phyloP scores from a whole-genome alignment of 176 grass and related monocot genomes.

The Bothriochloa decipiens region DNA sequence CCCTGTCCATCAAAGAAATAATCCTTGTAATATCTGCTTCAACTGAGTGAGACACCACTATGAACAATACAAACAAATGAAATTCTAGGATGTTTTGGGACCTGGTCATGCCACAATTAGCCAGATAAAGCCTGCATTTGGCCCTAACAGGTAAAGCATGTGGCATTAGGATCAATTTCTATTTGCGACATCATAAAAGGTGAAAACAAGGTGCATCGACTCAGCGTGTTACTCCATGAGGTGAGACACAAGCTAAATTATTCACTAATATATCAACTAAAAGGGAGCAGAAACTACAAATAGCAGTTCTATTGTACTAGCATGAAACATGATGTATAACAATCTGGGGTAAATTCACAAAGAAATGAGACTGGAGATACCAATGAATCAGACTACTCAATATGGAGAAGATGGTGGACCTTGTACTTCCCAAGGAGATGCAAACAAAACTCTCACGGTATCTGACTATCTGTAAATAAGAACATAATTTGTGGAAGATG shows the following conservation, averaged over 20 bases:
- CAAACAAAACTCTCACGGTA: background rate
- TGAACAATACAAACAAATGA: background rate
- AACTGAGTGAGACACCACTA: background rate
- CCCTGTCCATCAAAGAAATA: background rate
- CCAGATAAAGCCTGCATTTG: background rate
- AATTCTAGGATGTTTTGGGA: background rate
- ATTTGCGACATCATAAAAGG: background rate
- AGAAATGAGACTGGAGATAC: conserved; percentile 4
- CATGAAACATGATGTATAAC: too few relatives aligned
- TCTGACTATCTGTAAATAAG: background rate
- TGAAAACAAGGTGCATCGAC: background rate
- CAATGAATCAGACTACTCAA: conserved; percentile 16
- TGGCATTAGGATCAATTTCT: background rate
- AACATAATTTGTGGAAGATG: background rate
- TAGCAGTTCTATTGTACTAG: too few relatives aligned
- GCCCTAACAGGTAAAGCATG: background rate
- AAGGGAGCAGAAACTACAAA: conserved; percentile 11
- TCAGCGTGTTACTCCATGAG: background rate
- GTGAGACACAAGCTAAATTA: background rate
- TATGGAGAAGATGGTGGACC: background rate
- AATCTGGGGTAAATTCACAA: background rate
- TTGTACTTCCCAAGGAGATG: conserved; percentile 9
- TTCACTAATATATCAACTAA: background rate
- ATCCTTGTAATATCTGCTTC: conserved; percentile 10
- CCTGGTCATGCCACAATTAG: conserved; percentile 13